Evolutionary conservation across 306 rosid genomes (phyloP).

Genomic region (Dryas octopetala): DNA sequence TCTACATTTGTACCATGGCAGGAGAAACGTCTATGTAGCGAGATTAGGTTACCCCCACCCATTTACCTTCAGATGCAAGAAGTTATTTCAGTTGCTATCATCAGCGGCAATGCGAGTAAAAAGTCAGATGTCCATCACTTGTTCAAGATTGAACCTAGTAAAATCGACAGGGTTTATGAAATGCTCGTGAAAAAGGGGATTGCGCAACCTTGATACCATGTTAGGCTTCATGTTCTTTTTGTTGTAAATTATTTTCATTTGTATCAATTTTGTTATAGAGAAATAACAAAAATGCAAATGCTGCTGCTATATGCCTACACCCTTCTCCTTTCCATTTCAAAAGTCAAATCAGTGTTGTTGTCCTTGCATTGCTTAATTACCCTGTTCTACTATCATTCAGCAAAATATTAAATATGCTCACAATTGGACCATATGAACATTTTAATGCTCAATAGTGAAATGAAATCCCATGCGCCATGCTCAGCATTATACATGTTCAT

Average conservation of each 20-base stretch:
- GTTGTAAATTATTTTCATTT: constrained; percentile 20
- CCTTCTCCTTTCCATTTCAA: background rate
- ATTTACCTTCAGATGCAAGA: constrained; percentile 74
- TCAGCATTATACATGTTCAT: background rate
- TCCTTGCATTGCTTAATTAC: background rate
- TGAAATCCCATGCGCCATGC: background rate
- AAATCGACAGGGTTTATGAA: constrained; percentile 76
- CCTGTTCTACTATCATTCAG: background rate
- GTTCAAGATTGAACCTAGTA: constrained; percentile 69
- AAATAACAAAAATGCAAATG: constrained; percentile 10
- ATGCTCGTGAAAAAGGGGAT: constrained; percentile 87
- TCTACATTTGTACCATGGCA: constrained; percentile 32
- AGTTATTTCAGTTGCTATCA: constrained; percentile 57
- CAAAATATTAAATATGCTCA: background rate
- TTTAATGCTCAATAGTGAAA: background rate
- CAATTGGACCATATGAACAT: background rate
- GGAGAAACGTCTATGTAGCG: constrained; percentile 82
- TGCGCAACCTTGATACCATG: constrained; percentile 53
- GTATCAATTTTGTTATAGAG: constrained; percentile 18
- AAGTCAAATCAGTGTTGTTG: background rate
- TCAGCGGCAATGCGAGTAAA: constrained; percentile 53
- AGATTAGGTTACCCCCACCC: constrained; percentile 59
- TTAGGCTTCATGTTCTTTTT: background rate
- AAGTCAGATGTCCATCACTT: constrained; percentile 78
- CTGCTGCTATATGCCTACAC: background rate